phyloP scores from a whole-genome alignment of 352 stramenopile genomes.

The Globisporangium heterothallicum region DNA sequence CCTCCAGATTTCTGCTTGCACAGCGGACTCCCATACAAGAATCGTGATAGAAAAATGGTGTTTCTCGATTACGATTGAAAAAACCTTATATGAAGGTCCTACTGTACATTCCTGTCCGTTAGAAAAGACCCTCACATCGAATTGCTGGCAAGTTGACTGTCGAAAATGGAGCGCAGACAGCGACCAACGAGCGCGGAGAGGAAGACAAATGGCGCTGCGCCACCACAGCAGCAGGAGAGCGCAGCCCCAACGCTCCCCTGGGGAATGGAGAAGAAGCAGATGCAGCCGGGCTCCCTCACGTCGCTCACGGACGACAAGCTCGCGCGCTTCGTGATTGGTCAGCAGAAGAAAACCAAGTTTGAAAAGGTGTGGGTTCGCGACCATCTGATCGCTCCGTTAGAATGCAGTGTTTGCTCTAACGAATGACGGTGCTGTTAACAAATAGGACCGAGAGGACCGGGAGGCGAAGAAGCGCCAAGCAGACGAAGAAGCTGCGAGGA shows the following conservation, averaged over 20 bases:
- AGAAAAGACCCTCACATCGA: too few relatives aligned
- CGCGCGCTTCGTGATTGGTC: constrained; percentile 67
- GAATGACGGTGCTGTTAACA: background rate
- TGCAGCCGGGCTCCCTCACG: constrained; percentile 64
- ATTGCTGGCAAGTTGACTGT: too few relatives aligned
- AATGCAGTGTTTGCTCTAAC: too few relatives aligned
- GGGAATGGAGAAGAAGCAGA: constrained; percentile 58
- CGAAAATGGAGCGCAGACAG: constrained; percentile 6
- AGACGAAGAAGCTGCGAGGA: constrained; percentile 80
- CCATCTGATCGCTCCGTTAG: too few relatives aligned
- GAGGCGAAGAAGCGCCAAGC: constrained; percentile 81
- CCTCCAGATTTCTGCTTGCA: too few relatives aligned
- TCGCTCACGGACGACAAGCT: constrained; percentile 74
- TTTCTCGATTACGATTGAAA: too few relatives aligned
- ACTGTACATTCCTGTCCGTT: too few relatives aligned
- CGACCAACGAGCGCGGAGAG: background rate
- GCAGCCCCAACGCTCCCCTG: constrained; percentile 32
- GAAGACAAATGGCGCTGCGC: constrained; percentile 2
- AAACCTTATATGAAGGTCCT: too few relatives aligned
- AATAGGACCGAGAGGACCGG: constrained; percentile 65
- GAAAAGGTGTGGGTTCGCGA: constrained; percentile 42
- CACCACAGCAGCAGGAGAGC: background rate
- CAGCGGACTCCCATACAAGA: too few relatives aligned
- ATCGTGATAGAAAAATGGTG: too few relatives aligned
- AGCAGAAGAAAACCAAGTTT: constrained; percentile 86